Evolutionary conservation across 1,284 basidiomycete genomes (phyloP).

Genomic region (Trichosporon sp.): DNA sequence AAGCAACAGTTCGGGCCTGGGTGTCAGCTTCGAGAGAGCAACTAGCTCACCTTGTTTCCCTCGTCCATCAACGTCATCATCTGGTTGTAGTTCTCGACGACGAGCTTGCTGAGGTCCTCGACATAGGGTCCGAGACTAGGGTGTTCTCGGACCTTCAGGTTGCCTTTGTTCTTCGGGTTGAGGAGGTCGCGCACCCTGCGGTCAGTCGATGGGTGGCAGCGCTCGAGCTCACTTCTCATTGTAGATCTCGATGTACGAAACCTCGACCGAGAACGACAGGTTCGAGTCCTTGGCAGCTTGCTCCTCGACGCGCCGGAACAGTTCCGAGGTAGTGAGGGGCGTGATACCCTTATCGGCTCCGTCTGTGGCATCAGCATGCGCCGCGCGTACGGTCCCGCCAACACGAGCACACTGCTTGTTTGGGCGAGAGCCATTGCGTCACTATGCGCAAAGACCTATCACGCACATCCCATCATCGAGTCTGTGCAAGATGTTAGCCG

Average conservation of each 20-base stretch:
- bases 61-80: constrained; percentile 99
- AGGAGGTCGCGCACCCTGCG: constrained; percentile 77
- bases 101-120: constrained; percentile 91
- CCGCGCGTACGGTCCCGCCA: background rate
- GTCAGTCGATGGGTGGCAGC: constrained; percentile 21
- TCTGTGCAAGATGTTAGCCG: constrained; percentile 40
- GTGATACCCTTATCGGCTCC: constrained; percentile 97
- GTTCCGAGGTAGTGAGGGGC: constrained; percentile 88
- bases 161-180: constrained; percentile 93
- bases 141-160: constrained; percentile 94
- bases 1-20: constrained; percentile 86
- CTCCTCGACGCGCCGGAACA: constrained; percentile 78
- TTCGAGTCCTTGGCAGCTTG: constrained; percentile 70
- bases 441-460: constrained; percentile 15
- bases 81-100: constrained; percentile 85
- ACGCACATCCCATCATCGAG: constrained; percentile 98
- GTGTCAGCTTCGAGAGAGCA: constrained; percentile 11
- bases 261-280: constrained; percentile 85
- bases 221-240: constrained; percentile 74
- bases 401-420: background rate
- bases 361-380: constrained; percentile 61
- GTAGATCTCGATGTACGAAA: constrained; percentile 97
- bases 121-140: constrained; percentile 93
- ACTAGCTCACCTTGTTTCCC: constrained; percentile 78
- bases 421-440: constrained; percentile 27